These are phyloP conservation scores for Penicillium sp. DNA, from an alignment of 2,329 filamentous ascomycete species.

Conservation along the genomic window DNA sequence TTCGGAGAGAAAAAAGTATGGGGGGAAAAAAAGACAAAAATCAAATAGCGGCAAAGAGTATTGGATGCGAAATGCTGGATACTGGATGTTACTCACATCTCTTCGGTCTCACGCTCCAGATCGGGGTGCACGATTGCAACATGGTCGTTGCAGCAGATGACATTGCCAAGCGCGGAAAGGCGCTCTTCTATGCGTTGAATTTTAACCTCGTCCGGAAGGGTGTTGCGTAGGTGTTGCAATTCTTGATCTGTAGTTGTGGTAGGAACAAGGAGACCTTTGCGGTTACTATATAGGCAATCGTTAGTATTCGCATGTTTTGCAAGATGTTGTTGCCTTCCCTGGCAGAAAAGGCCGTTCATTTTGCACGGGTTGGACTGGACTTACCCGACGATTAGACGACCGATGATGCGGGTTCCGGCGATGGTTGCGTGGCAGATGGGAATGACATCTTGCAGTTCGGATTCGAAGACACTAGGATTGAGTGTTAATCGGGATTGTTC, in stretches of 20 bases:
- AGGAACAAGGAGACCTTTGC: slow-evolving; percentile 92
- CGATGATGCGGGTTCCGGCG: slow-evolving; percentile 92
- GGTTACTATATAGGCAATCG: slow-evolving; percentile 62
- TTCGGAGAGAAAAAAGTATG: not conserved
- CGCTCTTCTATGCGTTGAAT: slow-evolving; percentile 98
- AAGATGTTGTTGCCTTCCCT: not conserved
- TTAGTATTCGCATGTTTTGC: not conserved
- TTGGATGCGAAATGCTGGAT: not conserved
- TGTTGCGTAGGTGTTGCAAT: slow-evolving; percentile 93
- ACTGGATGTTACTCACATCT: slow-evolving; percentile 58
- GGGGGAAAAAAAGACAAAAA: not conserved
- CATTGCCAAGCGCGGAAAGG: slow-evolving; percentile 90
- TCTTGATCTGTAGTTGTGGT: slow-evolving; percentile 97
- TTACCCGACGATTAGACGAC: slow-evolving; percentile 87
- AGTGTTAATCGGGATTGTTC: slow-evolving; percentile 8
- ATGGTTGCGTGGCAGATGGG: slow-evolving; percentile 97
- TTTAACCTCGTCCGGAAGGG: slow-evolving; percentile 83
- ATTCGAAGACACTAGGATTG: slow-evolving; percentile 77
- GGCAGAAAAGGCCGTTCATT: not conserved
- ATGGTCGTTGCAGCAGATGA: slow-evolving; percentile 95
- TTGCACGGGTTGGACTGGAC: not conserved
- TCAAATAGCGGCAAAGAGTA: not conserved
- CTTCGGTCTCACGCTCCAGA: slow-evolving; percentile 94
- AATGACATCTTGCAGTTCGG: slow-evolving; percentile 94
- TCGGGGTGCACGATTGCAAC: slow-evolving; percentile 96